Conservation (phyloP, 208 protist species). For the Trypanosoma scelopori region DNA sequence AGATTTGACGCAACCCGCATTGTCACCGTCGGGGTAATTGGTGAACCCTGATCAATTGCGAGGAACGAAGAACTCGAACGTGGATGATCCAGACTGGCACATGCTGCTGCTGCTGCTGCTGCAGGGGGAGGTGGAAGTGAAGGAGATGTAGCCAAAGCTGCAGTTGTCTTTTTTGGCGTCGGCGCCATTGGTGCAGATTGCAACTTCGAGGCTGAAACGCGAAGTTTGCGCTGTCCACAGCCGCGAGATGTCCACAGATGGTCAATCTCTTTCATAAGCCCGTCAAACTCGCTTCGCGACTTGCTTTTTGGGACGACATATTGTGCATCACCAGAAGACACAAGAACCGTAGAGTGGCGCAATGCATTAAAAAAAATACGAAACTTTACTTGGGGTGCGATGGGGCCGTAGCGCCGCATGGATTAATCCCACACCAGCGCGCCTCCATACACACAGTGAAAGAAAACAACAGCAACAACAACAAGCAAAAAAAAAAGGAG, state of each 20-base stretch:
- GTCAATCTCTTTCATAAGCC: constrained; percentile 39
- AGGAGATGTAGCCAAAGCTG: neutral
- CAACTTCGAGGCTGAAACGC: constrained; percentile 25
- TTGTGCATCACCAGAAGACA: neutral
- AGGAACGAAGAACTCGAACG: constrained; percentile 1
- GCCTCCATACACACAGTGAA: neutral
- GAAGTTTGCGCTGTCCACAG: constrained; percentile 12
- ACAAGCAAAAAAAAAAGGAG: neutral
- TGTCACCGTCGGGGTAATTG: neutral
- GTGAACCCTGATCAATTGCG: neutral
- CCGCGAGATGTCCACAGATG: constrained; percentile 20
- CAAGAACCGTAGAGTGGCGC: neutral
- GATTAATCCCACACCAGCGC: neutral
- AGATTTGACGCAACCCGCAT: neutral
- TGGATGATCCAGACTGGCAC: constrained; percentile 9
- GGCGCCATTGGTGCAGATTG: neutral
- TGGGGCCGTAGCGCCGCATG: neutral
- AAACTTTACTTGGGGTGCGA: neutral
- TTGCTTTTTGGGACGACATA: neutral
- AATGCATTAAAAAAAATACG: neutral
- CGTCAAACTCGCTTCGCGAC: constrained; percentile 19
- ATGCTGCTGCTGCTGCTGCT: neutral
- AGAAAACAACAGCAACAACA: neutral
- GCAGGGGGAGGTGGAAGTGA: neutral
- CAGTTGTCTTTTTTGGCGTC: neutral